Evolutionary conservation across 139 green algal species (phyloP), one percentile per base, ranked within the genome.

Genomic region (Coelastrella sp.): DNA sequence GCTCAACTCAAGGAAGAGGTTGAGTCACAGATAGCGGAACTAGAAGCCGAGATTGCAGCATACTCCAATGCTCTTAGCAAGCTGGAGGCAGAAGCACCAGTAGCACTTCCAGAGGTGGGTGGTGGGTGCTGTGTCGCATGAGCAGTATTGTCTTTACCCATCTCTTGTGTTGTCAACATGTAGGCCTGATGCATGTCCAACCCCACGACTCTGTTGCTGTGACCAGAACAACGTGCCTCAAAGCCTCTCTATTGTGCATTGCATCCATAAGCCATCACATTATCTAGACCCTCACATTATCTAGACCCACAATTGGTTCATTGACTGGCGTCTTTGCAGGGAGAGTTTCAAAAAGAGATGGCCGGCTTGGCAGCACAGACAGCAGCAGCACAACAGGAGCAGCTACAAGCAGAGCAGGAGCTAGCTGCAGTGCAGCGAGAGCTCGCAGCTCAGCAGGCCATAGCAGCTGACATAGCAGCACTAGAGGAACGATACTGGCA

Each of bases 401-500:
- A 91, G 83, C 71, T 73, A n/a, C 64, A 89, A 38, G 63, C 48
- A 23, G 82, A 93, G 57, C 21, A 48, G 38, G 21, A 34, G 40
- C 60, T 81, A 8, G 79, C 62, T 34, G 69, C 37, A 59, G 86
- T 91, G 13, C 34, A 88, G 74, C 64, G n/a, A 5, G 74, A 92
- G 83, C 80, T 74, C 30, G 13, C 60, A 25, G 73, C 87, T 27
- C 71, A 89, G 81, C 30, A 77, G n/a, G 62, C 75, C 17, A 76
- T 68, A 3, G 81, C 85, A 13, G 81, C 40, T 0, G 91, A 94
- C 63, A 74, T 98, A 45, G 90, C 88, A 8, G 77, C 64, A 4
- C 79, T 94, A 74, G 94, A 97, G 86, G 89, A 92, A 77, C 87
- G 88, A 4, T 96, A 97, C 91, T 98, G 94, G 95, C 92, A 97